Base-by-base conservation (phyloP, 805 yeast species). In the Candida palmyrensis region DNA sequence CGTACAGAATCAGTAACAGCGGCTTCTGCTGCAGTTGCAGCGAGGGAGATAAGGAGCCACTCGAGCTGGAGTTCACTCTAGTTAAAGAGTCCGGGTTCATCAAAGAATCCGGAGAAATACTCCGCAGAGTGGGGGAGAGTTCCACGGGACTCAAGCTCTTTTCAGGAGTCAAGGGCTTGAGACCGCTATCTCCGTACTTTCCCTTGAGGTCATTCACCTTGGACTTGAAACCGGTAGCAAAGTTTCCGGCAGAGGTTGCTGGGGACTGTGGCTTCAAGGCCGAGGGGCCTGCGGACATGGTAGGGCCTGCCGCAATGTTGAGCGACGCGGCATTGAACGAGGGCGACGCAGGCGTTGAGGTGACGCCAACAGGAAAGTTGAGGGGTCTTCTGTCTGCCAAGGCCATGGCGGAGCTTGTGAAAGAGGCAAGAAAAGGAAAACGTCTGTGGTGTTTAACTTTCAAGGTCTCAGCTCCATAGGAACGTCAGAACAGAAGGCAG, bases 311-410 rank as follows among this genome's bases (percentile, higher is more conserved):
- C 13, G 42, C 39, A 12, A 33, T 19, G 23, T 44, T 27, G 12
- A 27, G 16, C 7, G 24, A 41, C 30, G 45, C 48, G 15, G 67
- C 53, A 36, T 59, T 59, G 43, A 59, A 65, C 14, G 70, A 55
- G 6, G 71, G 71, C 5, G 68, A 55, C 24, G 71, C 62, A 13
- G 73, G 69, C 9, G 71, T 55, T 13, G 75, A 66, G 28, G 71
- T 54, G 11, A 11, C 16, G 6, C 14, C 27, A 16, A 66, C 68
- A 29, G 79, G 73, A 45, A 75, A 62, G 22, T 69, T 73, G 33
- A 75, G 66, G 18, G 82, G 82, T 67, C 81, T 74, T 64, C 79
- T 71, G 51, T 77, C 79, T 40, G 83, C 77, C 59, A 77, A 66
- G 37, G 83, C 83, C 83, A 77, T 77, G 29, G 26, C 52, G 28